A percentile compares a stretch with the other conserved stretches of the same genome.
These are phyloP conservation scores for Fraxinus quadrangulata DNA, from an alignment of 257 asterid species.

Conservation along the genomic window DNA sequence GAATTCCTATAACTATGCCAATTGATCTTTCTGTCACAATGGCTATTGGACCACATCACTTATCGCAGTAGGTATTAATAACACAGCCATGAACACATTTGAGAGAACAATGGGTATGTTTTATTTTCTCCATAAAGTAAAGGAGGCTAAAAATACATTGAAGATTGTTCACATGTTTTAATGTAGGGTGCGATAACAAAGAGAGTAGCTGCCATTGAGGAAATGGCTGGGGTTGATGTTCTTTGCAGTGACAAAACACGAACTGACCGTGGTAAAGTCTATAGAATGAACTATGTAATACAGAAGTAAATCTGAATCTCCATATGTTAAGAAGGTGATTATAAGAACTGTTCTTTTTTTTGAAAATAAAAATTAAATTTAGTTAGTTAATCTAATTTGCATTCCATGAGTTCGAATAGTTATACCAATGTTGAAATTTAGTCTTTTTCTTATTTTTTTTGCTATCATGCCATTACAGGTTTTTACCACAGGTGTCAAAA, in stretches of 20 bases:
- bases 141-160: not conserved
- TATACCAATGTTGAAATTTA: no score
- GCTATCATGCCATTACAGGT: no score
- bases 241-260: constrained; percentile 42
- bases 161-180: not conserved
- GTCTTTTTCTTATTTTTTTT: no score
- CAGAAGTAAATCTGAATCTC: no score
- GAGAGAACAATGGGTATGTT: not conserved
- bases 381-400: no score
- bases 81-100: not conserved
- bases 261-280: constrained; percentile 16
- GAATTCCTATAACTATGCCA: constrained; percentile 43
- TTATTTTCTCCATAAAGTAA: not conserved
- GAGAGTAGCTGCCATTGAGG: constrained; percentile 39
- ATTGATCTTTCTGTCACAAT: constrained; percentile 42
- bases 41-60: constrained; percentile 41
- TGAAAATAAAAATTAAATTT: no score
- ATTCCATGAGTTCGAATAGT: no score
- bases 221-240: constrained; percentile 39
- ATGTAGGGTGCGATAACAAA: constrained; percentile 39
- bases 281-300: no score
- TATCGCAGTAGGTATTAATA: constrained; percentile 36
- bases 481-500: no score
- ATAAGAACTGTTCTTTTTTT: no score
- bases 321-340: no score